Conservation (phyloP, 306 rosid species). For the Vigna reflexopilosa region DNA sequence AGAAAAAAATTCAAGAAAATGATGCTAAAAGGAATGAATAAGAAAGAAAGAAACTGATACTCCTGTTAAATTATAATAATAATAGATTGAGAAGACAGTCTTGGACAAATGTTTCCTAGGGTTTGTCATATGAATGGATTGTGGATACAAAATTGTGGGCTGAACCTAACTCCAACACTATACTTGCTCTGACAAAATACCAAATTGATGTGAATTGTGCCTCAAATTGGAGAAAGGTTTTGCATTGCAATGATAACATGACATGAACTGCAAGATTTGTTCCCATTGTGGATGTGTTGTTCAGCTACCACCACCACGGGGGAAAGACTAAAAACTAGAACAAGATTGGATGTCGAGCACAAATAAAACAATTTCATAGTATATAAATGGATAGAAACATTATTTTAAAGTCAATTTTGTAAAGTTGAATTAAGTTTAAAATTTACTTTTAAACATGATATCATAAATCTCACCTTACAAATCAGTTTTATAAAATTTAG, state of each 20-base stretch:
- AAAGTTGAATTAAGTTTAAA: too few relatives aligned
- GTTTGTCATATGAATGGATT: slow-evolving; percentile 23
- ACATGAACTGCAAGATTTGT: background rate
- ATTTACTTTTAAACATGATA: too few relatives aligned
- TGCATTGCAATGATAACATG: background rate
- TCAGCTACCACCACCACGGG: slow-evolving; percentile 10
- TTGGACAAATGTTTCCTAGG: slow-evolving; percentile 7
- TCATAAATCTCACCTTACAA: too few relatives aligned
- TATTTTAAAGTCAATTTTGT: too few relatives aligned
- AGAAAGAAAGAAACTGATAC: background rate
- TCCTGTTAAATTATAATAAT: slow-evolving; percentile 4
- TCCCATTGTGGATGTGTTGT: slow-evolving; percentile 43
- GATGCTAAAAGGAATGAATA: background rate
- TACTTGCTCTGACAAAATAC: slow-evolving; percentile 2
- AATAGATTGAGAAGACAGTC: slow-evolving; percentile 3
- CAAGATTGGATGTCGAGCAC: background rate
- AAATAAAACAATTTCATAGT: too few relatives aligned
- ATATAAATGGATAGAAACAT: too few relatives aligned
- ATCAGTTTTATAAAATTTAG: fast-evolving
- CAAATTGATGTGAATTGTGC: background rate
- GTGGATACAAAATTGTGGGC: slow-evolving; percentile 23
- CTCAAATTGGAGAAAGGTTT: slow-evolving; percentile 14
- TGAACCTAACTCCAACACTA: slow-evolving; percentile 35
- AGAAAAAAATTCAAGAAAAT: background rate
- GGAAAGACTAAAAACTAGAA: slow-evolving; percentile 38